These are phyloP conservation scores for Quercus robur DNA, from an alignment of 306 rosid genomes.

Conservation along the genomic window DNA sequence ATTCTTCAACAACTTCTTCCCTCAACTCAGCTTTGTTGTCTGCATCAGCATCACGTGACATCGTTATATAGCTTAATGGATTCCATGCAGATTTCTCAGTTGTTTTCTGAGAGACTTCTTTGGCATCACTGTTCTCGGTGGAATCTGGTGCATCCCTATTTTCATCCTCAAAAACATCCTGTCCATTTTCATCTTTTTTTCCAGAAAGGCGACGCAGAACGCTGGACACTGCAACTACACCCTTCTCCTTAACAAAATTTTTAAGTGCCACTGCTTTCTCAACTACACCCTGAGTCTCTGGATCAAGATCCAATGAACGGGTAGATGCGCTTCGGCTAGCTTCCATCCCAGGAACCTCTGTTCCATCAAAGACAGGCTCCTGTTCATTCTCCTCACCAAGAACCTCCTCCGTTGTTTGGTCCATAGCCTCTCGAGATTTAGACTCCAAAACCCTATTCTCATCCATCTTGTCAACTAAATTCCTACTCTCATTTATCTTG, in stretches of 20 bases:
- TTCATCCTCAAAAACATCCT: conserved; percentile 28
- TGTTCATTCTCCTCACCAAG: conserved; percentile 47
- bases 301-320: conserved; percentile 46
- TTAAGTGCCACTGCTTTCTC: conserved; percentile 74
- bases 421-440: conserved; percentile 9
- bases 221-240: conserved; percentile 63
- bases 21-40: conserved; percentile 38
- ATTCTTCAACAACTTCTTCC: conserved; percentile 32
- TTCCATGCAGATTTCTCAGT: conserved; percentile 59
- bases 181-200: conserved; percentile 40
- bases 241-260: conserved; percentile 69
- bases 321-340: conserved; percentile 45
- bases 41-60: conserved; percentile 38
- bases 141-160: conserved; percentile 36
- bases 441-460: conserved; percentile 25
- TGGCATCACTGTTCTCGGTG: conserved; percentile 36
- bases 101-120: conserved; percentile 49
- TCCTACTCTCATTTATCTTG: conserved; percentile 21
- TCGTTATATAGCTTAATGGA: conserved; percentile 63
- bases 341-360: conserved; percentile 70
- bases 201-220: conserved; percentile 80
- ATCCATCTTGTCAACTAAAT: conserved; percentile 20
- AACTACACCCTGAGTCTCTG: conserved; percentile 60
- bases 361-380: conserved; percentile 86
- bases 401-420: conserved; percentile 39